Evolutionary conservation across 106 monocot species (phyloP).

Genomic region (Allium sativum): DNA sequence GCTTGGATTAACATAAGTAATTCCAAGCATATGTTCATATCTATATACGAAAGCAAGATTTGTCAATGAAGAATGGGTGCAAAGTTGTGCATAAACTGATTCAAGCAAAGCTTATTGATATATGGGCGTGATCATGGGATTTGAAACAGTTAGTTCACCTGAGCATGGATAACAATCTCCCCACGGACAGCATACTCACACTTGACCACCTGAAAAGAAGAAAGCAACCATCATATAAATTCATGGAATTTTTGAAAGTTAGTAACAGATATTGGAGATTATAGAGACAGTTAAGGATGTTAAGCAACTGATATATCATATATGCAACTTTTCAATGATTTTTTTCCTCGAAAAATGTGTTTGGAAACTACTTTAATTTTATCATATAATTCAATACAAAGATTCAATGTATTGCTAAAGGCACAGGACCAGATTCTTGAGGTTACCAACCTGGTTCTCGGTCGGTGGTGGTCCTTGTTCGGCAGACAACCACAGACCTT

Average conservation of each 20-base stretch:
- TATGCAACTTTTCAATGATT: not conserved
- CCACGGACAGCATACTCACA: constrained; percentile 82
- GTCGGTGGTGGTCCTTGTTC: too few relatives aligned
- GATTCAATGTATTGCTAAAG: not conserved
- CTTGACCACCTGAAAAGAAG: constrained; percentile 37
- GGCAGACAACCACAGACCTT: too few relatives aligned
- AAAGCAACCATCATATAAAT: constrained; percentile 3
- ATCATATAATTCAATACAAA: not conserved
- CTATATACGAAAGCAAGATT: not conserved
- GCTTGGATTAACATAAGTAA: not conserved
- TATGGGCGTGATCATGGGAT: not conserved
- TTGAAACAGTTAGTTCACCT: constrained; percentile 24
- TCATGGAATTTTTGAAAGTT: not conserved
- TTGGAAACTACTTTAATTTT: not conserved
- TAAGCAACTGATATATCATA: not conserved
- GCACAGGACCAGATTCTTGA: too few relatives aligned
- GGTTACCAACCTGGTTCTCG: too few relatives aligned
- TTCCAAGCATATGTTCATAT: not conserved
- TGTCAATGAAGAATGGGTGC: not conserved
- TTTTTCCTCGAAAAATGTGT: not conserved
- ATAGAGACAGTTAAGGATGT: not conserved
- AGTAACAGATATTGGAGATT: not conserved
- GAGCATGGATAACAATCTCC: constrained; percentile 56
- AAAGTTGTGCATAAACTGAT: not conserved
- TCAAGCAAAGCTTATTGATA: not conserved